Conservation (phyloP, 768 basidiomycete genomes). For the Leccinum broughii region DNA sequence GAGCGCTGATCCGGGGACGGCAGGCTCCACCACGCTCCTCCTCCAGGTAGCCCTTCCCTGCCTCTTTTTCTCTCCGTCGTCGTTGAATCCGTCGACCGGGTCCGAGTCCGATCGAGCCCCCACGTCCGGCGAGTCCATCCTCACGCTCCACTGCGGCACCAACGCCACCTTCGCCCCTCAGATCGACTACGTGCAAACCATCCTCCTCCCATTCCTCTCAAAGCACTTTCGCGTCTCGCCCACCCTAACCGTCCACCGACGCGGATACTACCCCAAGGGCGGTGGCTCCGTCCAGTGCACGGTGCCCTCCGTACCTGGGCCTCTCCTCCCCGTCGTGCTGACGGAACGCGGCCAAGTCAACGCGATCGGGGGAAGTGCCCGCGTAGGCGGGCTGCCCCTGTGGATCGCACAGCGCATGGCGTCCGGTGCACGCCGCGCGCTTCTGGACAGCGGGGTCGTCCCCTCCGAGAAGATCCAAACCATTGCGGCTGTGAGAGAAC, state of each 20-base stretch:
- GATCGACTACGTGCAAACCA: slow-evolving; percentile 65
- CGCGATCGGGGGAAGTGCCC: slow-evolving; percentile 56
- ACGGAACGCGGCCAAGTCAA: slow-evolving; percentile 56
- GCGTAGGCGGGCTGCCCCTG: slow-evolving; percentile 64
- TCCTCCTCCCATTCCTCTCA: slow-evolving; percentile 69
- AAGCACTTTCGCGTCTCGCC: slow-evolving; percentile 50
- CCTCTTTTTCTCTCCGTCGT: slow-evolving; percentile 52
- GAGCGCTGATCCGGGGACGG: slow-evolving; percentile 37
- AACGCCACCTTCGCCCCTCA: slow-evolving; percentile 74
- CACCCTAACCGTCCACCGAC: slow-evolving; percentile 47
- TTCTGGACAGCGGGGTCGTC: slow-evolving; percentile 40
- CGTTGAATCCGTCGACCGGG: not conserved
- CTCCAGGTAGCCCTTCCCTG: slow-evolving; percentile 73
- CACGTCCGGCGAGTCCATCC: slow-evolving; percentile 46
- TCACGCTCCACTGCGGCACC: slow-evolving; percentile 68
- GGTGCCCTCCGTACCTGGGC: slow-evolving; percentile 35
- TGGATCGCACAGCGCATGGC: slow-evolving; percentile 57
- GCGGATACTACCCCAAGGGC: slow-evolving; percentile 76
- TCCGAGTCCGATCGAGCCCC: not conserved
- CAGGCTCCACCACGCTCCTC: slow-evolving; percentile 70
- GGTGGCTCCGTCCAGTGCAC: slow-evolving; percentile 60
- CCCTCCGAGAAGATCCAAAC: slow-evolving; percentile 15
- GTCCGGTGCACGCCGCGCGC: slow-evolving; percentile 46
- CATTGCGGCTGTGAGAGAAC: slow-evolving; percentile 49
- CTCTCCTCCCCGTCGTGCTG: slow-evolving; percentile 49